A percentile compares a stretch with the other conserved stretches of the same genome.
These are phyloP conservation scores for Trametes sp. DNA, from an alignment of 1,284 basidiomycete species.

Conservation along the genomic window DNA sequence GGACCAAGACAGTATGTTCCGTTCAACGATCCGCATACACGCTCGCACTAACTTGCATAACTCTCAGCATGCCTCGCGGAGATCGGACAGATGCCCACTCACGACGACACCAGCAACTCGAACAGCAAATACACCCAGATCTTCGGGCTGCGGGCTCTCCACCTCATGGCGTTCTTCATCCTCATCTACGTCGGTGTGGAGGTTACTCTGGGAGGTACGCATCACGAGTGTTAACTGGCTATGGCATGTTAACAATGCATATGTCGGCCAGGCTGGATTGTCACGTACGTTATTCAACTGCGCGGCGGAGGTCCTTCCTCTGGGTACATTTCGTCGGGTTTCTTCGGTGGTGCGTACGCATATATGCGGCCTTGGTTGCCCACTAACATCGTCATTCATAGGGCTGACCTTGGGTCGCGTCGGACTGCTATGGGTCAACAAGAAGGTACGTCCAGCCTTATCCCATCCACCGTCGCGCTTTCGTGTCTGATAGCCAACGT, in stretches of 20 bases:
- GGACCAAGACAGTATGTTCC: conserved; percentile 57
- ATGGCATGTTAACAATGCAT: no score
- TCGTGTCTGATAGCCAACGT: background rate
- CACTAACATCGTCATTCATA: conserved; percentile 10
- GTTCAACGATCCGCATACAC: background rate
- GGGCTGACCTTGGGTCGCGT: conserved; percentile 56
- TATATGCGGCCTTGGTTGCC: background rate
- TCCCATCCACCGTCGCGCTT: background rate
- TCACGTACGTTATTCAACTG: conserved; percentile 56
- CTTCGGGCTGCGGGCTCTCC: conserved; percentile 46
- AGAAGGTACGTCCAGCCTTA: conserved; percentile 43
- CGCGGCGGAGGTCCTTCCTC: conserved; percentile 55
- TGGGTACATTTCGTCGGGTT: conserved; percentile 60
- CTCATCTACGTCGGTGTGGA: conserved; percentile 57
- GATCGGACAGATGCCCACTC: conserved; percentile 40
- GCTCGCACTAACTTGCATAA: background rate
- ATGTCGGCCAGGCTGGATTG: conserved; percentile 62
- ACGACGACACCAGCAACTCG: conserved; percentile 27
- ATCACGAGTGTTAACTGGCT: no score
- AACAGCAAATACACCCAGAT: conserved; percentile 49
- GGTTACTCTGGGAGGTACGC: conserved; percentile 53
- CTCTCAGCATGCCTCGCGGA: conserved; percentile 43
- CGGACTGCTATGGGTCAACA: conserved; percentile 57
- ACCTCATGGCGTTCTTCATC: conserved; percentile 53
- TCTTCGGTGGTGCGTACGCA: conserved; percentile 37